Conservation (phyloP, 257 asterid genomes). For the Gynochthodes officinalis region DNA sequence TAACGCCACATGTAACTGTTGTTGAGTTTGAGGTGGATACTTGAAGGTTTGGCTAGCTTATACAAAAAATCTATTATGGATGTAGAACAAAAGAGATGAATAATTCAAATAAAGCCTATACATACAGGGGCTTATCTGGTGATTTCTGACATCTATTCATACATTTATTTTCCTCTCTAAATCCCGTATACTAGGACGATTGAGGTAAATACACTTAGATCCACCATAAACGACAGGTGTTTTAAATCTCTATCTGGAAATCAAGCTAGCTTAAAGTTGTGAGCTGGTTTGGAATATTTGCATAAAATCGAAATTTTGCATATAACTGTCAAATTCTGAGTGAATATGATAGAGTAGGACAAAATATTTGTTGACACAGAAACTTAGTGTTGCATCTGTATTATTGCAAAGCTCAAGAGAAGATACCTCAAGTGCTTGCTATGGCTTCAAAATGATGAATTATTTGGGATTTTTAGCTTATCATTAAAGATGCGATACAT, state of each 20-base stretch:
- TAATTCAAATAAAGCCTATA: background rate
- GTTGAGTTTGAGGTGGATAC: background rate
- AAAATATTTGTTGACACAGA: background rate
- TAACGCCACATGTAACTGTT: background rate
- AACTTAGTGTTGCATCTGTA: background rate
- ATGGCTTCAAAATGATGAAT: background rate
- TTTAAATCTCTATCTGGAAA: background rate
- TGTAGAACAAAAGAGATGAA: background rate
- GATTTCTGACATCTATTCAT: too few relatives aligned
- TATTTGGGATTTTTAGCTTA: background rate
- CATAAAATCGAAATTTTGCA: background rate
- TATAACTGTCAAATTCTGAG: background rate
- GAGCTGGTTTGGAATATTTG: background rate
- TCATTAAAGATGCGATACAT: background rate
- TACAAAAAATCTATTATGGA: background rate
- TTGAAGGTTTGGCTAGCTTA: background rate
- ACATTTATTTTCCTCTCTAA: background rate
- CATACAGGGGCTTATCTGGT: background rate
- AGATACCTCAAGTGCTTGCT: background rate
- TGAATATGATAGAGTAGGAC: background rate
- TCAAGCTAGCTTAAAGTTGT: background rate
- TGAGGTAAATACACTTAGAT: background rate
- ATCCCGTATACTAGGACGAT: background rate
- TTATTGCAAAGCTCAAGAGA: background rate
- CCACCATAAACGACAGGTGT: background rate